Evolutionary conservation across 2,329 filamentous ascomycete genomes (phyloP), one percentile per base, ranked within the genome.

Genomic region (Plenodomus tracheiphilus): DNA sequence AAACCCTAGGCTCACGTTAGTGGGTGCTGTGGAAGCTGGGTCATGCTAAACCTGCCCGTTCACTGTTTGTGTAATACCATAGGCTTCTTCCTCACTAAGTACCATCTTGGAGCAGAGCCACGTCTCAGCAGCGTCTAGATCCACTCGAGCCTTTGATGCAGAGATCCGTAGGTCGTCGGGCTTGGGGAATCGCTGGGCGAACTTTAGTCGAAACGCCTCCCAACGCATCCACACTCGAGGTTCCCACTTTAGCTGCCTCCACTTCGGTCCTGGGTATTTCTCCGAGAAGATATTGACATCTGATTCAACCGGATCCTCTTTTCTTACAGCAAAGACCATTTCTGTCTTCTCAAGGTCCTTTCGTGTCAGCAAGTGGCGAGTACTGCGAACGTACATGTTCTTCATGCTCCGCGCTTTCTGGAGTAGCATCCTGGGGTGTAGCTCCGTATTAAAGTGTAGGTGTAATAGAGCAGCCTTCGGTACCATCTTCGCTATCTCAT

Each of bases 361-460:
- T n/a, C 57, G 30, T 1, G 35, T 58, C 10, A 63, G 2, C 57
- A 88, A 73, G 4, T 79, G 78, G 22, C 75, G 60, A 30, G 79
- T 80, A 70, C 85, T 88, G 48, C 81, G 83, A 59, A 91, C 85
- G 63, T 84, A 89, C 85, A 91, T 89, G 32, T 65, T 69, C 3
- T 41, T 63, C 76, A 85, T 83, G 5, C 66, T 36, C 10, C 73
- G 66, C 53, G 75, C 75, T 76, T 81, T 55, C 75, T 82, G 57
- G 76, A 91, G 75, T 17, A 91, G 74, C 4, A 84, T 77, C 1
- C 75, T 68, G 9, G 87, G 85, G 11, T 77, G 74, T 4, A 91
- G 74, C 51, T 87, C 88, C n/a, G 87, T 81, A 66, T 91, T 91
- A 76, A 89, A 91, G 68, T 91, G 88, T 18, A 90, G 81, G 68